A percentile compares a stretch with the other conserved stretches of the same genome.
These are phyloP conservation scores for Moesziomyces globuligerus DNA, from an alignment of 1,284 basidiomycete genomes.

Conservation along the genomic window DNA sequence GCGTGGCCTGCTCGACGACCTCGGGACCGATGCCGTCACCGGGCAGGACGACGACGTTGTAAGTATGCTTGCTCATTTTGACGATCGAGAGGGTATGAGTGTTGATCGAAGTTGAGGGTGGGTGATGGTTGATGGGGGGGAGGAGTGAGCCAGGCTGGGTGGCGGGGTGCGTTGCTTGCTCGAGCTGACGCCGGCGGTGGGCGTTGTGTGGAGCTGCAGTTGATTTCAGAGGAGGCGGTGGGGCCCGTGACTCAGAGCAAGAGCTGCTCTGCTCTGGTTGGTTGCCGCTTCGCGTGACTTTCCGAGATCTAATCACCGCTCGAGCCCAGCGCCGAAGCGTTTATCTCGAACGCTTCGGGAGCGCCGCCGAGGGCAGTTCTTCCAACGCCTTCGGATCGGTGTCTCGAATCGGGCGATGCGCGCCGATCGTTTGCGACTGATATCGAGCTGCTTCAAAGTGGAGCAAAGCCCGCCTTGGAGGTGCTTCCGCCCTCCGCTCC, in stretches of 20 bases:
- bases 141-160: too few species aligned
- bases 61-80: constrained; percentile 36
- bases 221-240: constrained; percentile 10
- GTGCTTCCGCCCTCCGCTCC: too few species aligned
- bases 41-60: constrained; percentile 74
- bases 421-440: neutral
- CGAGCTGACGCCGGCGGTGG: neutral
- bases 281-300: constrained; percentile 8
- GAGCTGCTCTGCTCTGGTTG: constrained; percentile 19
- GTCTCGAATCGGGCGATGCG: neutral
- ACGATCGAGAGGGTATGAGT: too few species aligned
- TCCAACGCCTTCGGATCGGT: constrained; percentile 15
- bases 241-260: constrained; percentile 16
- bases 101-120: neutral
- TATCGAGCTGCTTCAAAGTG: constrained; percentile 7
- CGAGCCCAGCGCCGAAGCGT: neutral
- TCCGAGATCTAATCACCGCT: constrained; percentile 19
- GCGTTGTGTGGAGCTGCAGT: constrained; percentile 22
- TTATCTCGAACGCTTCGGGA: too few species aligned
- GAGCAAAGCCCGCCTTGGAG: too few species aligned
- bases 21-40: constrained; percentile 99
- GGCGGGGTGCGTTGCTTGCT: neutral
- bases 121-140: neutral
- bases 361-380: constrained; percentile 1
- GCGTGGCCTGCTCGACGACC: constrained; percentile 87